phyloP scores from a whole-genome alignment of 2,329 filamentous ascomycete genomes.

The Ascochyta clinopodiicola region DNA sequence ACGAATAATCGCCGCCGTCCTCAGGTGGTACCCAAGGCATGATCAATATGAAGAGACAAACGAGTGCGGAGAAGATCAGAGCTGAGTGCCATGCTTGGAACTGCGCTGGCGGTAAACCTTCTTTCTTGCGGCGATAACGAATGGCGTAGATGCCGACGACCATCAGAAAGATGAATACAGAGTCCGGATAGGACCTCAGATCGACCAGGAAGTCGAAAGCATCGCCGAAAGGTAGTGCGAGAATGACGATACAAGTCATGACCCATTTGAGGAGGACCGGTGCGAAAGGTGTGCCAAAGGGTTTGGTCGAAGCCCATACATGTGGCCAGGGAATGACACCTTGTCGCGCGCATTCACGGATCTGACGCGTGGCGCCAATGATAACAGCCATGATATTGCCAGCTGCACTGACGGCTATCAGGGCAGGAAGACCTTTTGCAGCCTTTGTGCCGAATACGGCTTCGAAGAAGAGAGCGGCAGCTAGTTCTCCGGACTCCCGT shows the following conservation, averaged over 20 bases:
- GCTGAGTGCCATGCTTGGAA: constrained; percentile 35
- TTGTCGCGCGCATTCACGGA: constrained; percentile 40
- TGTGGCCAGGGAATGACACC: constrained; percentile 39
- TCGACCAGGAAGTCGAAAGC: constrained; percentile 68
- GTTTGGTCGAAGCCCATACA: constrained; percentile 69
- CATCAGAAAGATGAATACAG: constrained; percentile 35
- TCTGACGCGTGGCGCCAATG: constrained; percentile 37
- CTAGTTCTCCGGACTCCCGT: constrained; percentile 59
- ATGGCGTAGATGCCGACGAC: constrained; percentile 35
- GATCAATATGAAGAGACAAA: constrained; percentile 58
- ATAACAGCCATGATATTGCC: constrained; percentile 42
- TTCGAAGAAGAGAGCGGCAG: constrained; percentile 65
- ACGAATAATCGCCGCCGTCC: constrained; percentile 67
- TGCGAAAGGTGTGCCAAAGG: constrained; percentile 68
- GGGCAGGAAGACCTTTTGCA: constrained; percentile 60
- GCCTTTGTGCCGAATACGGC: constrained; percentile 64
- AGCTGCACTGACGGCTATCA: constrained; percentile 35
- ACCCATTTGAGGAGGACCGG: constrained; percentile 56
- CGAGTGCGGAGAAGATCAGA: constrained; percentile 31
- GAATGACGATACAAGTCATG: constrained; percentile 37
- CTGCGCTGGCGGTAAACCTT: constrained; percentile 29
- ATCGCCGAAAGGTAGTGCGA: constrained; percentile 64
- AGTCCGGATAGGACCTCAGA: constrained; percentile 36
- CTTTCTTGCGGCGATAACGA: constrained; percentile 33
- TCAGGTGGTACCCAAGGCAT: constrained; percentile 76